A percentile compares a stretch with the other conserved stretches of the same genome.
Conservation (phyloP, 2,329 filamentous ascomycete genomes). For the Penicillium sp. region DNA sequence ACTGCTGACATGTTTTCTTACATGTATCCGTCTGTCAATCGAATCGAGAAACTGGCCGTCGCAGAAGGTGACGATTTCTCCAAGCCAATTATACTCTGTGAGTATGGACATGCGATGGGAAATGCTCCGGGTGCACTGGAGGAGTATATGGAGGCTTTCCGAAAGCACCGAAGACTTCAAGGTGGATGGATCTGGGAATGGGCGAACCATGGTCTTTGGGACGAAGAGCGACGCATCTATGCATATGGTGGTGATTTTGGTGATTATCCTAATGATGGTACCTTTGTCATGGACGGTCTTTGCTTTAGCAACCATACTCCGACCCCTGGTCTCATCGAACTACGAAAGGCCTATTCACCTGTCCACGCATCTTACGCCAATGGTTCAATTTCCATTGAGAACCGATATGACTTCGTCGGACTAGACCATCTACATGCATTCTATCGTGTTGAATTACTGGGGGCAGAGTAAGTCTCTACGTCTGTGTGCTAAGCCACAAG, state of each 20-base stretch:
- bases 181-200: constrained; percentile 72
- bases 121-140: constrained; percentile 72
- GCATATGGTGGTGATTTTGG: constrained; percentile 68
- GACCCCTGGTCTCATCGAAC: constrained; percentile 60
- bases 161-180: constrained; percentile 63
- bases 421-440: constrained; percentile 45
- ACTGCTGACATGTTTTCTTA: constrained; percentile 69
- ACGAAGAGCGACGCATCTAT: constrained; percentile 40
- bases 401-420: constrained; percentile 56
- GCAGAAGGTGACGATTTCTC: constrained; percentile 53
- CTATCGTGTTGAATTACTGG: not conserved
- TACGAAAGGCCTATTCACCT: constrained; percentile 63
- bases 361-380: constrained; percentile 49
- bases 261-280: constrained; percentile 63
- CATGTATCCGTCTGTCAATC: constrained; percentile 66
- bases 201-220: constrained; percentile 65
- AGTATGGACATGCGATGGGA: constrained; percentile 69
- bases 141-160: constrained; percentile 70
- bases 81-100: constrained; percentile 50
- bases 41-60: constrained; percentile 53
- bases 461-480: constrained; percentile 15
- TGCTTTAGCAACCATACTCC: constrained; percentile 56
- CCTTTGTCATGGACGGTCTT: constrained; percentile 67
- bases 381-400: constrained; percentile 48
- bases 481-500: constrained; percentile 10